Evolutionary conservation across 176 grass and related monocot genomes (phyloP), one percentile per base, ranked within the genome.

Genomic region (Bromus sterilis): DNA sequence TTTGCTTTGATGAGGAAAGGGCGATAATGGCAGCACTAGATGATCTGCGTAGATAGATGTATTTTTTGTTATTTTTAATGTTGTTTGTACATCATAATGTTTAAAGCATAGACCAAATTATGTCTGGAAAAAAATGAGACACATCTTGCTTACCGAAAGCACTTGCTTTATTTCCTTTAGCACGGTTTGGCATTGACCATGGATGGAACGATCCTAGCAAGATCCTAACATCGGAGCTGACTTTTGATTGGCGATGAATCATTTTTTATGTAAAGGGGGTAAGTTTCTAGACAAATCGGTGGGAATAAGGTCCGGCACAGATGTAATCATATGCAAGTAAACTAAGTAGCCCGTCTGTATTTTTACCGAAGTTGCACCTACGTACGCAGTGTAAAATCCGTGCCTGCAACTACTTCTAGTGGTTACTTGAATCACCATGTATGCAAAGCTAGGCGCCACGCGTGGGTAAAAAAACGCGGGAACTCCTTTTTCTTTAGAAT

Each of bases 391-490:
- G 62, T 53, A 74, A 82, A 69, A 37, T 78, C 34, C 48, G 9
- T 82, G 75, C 39, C 14, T 60, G 61, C 78, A 83, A 56, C 30
- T 31, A 36, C 41, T 10, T 25, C 16, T 76, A 78, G 41, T 78
- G 79, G 73, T 78, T 71, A 82, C 73, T 78, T n/a, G n/a, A n/a
- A n/a, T n/a, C n/a, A n/a, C n/a, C n/a, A n/a, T n/a, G n/a, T n/a
- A n/a, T n/a, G n/a, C n/a, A n/a, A n/a, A n/a, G n/a, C n/a, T n/a
- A n/a, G n/a, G n/a, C n/a, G n/a, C n/a, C n/a, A n/a, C n/a, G n/a
- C n/a, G n/a, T n/a, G n/a, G n/a, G n/a, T n/a, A n/a, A n/a, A 87
- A 87, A 51, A 87, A 56, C 53, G 59, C 59, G 69, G 25, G 29
- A 71, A 44, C 2, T 53, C 49, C 49, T 53, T 53, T 53, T 53